phyloP scores from a whole-genome alignment of 2,329 filamentous ascomycete species.

The Xylariaceae sp. region DNA sequence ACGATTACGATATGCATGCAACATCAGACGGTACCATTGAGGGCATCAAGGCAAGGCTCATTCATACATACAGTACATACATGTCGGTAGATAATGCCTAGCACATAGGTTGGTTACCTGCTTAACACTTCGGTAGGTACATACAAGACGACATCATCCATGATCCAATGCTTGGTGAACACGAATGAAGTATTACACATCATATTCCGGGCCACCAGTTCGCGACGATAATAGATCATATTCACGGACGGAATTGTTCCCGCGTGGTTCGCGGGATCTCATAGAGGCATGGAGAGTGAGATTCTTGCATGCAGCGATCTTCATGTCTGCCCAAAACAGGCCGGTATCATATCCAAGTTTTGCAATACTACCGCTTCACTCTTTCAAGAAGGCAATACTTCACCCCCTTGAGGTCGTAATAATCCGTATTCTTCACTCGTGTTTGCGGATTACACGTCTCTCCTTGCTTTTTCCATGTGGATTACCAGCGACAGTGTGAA shows the following conservation, averaged over 20 bases:
- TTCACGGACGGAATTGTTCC: too few species aligned
- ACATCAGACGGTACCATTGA: neutral
- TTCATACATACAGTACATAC: neutral
- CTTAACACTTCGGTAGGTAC: neutral
- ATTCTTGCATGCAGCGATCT: neutral
- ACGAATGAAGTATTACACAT: neutral
- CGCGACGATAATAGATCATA: neutral
- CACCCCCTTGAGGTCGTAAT: too few species aligned
- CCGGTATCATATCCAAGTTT: neutral
- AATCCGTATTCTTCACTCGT: too few species aligned
- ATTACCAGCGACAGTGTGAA: too few species aligned
- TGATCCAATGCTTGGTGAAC: neutral
- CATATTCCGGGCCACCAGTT: neutral
- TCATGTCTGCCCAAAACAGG: neutral
- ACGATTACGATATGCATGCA: neutral
- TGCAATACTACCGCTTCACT: too few species aligned
- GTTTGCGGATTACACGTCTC: too few species aligned
- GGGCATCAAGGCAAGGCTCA: neutral
- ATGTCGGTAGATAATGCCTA: neutral
- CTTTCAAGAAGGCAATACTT: too few species aligned
- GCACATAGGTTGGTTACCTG: too few species aligned
- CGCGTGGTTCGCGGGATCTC: too few species aligned
- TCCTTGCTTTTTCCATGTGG: too few species aligned
- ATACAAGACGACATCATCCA: neutral
- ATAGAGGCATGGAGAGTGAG: neutral